Conservation (phyloP, 306 rosid species). For the Alnus rubra region DNA sequence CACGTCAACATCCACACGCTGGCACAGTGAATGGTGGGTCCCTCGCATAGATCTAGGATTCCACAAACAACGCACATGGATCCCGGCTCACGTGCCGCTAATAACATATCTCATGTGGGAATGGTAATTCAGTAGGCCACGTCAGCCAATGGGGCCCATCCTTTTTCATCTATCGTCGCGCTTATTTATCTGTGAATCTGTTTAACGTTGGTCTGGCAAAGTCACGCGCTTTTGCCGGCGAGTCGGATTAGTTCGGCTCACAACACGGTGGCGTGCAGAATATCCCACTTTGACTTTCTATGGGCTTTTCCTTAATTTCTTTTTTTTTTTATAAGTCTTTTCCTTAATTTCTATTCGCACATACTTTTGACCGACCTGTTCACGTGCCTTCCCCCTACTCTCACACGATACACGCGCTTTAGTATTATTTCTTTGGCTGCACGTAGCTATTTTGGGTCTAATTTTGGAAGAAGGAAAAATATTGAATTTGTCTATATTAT, state of each 20-base stretch:
- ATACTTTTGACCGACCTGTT: background rate
- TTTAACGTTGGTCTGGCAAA: no score
- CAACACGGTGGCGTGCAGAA: background rate
- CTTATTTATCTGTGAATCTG: no score
- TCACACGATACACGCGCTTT: background rate
- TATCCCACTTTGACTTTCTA: background rate
- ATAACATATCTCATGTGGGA: no score
- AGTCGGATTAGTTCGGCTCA: background rate
- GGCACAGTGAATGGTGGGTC: slow-evolving; percentile 7
- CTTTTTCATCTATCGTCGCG: no score
- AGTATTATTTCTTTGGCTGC: no score
- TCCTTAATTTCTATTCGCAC: background rate
- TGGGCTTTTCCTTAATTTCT: background rate
- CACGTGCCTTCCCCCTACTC: background rate
- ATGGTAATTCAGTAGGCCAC: no score
- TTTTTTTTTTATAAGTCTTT: no score
- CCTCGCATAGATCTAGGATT: slow-evolving; percentile 32
- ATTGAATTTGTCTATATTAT: background rate
- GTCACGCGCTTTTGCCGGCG: background rate
- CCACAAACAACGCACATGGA: background rate
- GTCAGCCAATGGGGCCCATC: no score
- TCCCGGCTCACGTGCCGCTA: background rate
- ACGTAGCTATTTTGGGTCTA: background rate
- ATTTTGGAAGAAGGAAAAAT: background rate
- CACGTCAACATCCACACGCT: slow-evolving; percentile 17